Conservation (phyloP, 495 filamentous ascomycete species). For the Cenococcum geophilum region DNA sequence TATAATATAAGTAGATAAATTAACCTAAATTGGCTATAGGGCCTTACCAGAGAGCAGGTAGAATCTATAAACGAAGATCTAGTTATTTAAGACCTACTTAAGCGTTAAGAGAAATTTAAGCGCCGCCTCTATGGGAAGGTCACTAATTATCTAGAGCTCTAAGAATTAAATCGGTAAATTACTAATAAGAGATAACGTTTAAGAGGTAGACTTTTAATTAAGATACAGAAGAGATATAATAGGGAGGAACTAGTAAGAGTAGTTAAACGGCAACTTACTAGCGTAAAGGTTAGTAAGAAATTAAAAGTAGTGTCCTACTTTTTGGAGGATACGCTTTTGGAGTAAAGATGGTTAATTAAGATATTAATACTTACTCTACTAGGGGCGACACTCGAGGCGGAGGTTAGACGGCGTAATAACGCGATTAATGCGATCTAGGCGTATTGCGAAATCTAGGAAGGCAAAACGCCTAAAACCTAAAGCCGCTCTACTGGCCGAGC, state of each 20-base stretch:
- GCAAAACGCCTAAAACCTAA: not conserved
- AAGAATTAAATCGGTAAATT: not conserved
- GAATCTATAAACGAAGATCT: too few relatives aligned
- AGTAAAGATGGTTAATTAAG: not conserved
- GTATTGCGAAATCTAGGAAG: not conserved
- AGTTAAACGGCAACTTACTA: conserved; percentile 29
- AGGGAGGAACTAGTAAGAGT: conserved; percentile 13
- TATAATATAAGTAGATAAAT: not conserved
- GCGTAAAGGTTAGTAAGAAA: conserved; percentile 21
- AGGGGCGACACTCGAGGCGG: not conserved
- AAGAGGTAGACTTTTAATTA: conserved; percentile 31
- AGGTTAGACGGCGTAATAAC: not conserved
- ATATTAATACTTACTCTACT: not conserved
- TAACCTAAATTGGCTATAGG: not conserved
- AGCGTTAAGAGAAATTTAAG: too few relatives aligned
- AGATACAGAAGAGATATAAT: conserved; percentile 22
- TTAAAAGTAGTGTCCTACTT: not conserved
- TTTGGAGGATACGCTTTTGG: not conserved
- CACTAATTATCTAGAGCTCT: not conserved
- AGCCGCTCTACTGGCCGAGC: not conserved
- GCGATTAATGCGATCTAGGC: not conserved
- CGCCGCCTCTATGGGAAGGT: too few relatives aligned
- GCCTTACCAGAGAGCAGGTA: not conserved
- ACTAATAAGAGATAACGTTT: not conserved
- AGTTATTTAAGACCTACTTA: too few relatives aligned